Evolutionary conservation across 176 grass and related monocot genomes (phyloP), one percentile per base, ranked within the genome.

Genomic region (Bothriochloa decipiens): DNA sequence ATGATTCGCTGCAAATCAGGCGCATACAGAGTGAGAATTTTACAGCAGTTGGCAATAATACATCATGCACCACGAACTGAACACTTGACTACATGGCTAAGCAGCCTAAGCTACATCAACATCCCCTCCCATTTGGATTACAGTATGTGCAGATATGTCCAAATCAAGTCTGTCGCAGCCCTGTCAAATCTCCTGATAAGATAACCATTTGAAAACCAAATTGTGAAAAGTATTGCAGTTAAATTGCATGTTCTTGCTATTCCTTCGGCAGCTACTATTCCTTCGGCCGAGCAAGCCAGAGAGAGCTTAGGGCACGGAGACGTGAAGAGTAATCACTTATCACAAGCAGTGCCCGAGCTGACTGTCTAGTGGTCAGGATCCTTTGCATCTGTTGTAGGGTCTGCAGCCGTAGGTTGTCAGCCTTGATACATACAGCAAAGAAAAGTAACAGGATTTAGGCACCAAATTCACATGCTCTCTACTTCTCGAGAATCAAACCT

Each of bases 261-360:
- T 98, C 96, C 62, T 90, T 90, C 2, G 96, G 96, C 43, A n/a
- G n/a, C n/a, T n/a, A n/a, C 86, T 91, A 95, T 80, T 98, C 96
- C 62, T 90, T 90, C 2, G 96, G 96, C 43, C 96, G 85, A 85
- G 96, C 96, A 83, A 98, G 93, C 96, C 96, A 98, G 27, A 98
- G 87, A 81, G 96, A 98, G 72, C 96, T 98, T 77, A 98, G 77
- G 80, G 96, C 96, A 77, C 96, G 92, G 68, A 98, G 92, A 17
- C 96, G 88, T 25, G 96, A 98, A 63, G 90, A 95, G 76, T 98
- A 98, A 91, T 95, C 96, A 49, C 83, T 88, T 88, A 95, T 95
- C 20, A 94, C 92, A 81, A 98, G 89, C 67, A 93, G 87, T 6
- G 92, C 92, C 46, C 92, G 87, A 42, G 95, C 95, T 80, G 79